A percentile compares a stretch with the other conserved stretches of the same genome.
phyloP scores from a whole-genome alignment of 768 basidiomycete genomes.

The Russula lepida region DNA sequence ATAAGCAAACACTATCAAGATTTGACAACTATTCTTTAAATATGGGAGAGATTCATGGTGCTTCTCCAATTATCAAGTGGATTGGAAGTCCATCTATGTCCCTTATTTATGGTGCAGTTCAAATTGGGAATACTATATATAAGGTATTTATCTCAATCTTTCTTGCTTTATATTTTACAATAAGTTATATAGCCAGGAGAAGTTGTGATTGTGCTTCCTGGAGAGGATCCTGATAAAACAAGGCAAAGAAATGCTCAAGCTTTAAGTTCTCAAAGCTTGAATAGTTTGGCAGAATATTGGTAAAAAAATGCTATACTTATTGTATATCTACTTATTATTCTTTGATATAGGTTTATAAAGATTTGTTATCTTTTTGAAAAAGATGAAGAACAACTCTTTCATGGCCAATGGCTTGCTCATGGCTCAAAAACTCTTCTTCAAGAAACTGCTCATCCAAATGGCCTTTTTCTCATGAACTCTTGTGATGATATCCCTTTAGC shows the following conservation, averaged over 20 bases:
- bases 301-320: slow-evolving; percentile 28
- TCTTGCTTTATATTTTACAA: neutral
- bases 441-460: slow-evolving; percentile 55
- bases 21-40: neutral
- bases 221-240: slow-evolving; percentile 37
- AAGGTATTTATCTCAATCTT: slow-evolving; percentile 28
- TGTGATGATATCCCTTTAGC: slow-evolving; percentile 51
- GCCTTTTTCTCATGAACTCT: slow-evolving; percentile 44
- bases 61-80: slow-evolving; percentile 19
- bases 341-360: slow-evolving; percentile 51
- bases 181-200: slow-evolving; percentile 44
- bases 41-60: slow-evolving; percentile 26
- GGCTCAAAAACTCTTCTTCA: slow-evolving; percentile 58
- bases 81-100: neutral
- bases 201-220: slow-evolving; percentile 53
- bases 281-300: slow-evolving; percentile 57
- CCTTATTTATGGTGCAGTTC: slow-evolving; percentile 27
- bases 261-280: slow-evolving; percentile 39
- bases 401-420: slow-evolving; percentile 66
- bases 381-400: slow-evolving; percentile 42
- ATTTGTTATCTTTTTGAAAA: slow-evolving; percentile 56
- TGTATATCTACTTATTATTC: neutral
- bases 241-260: slow-evolving; percentile 35
- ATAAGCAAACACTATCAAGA: neutral
- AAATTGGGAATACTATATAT: slow-evolving; percentile 52